phyloP scores from a whole-genome alignment of 176 grass and related monocot genomes.

The Aegilops bicornis region DNA sequence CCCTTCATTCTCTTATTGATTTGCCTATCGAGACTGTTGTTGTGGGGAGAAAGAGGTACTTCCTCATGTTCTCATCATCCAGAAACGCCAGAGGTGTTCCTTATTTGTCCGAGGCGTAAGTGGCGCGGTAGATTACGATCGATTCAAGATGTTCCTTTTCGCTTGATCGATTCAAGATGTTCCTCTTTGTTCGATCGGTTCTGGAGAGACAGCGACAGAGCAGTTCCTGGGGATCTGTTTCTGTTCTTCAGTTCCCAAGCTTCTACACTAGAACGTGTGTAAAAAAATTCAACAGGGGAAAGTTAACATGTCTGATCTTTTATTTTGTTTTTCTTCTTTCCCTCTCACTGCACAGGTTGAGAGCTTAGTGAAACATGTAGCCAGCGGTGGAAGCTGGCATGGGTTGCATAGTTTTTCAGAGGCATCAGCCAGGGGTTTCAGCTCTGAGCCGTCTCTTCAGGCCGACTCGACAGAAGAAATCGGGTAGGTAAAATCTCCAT shows the following conservation, averaged over 20 bases:
- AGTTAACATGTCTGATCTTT: not conserved
- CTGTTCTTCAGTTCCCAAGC: not conserved
- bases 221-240: not conserved
- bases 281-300: not conserved
- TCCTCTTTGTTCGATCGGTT: not conserved
- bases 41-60: not conserved
- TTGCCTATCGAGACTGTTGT: not conserved
- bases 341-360: constrained; percentile 27
- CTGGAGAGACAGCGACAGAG: not conserved
- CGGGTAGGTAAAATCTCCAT: constrained; percentile 43
- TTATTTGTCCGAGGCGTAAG: not conserved
- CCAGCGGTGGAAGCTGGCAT: constrained; percentile 32
- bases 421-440: constrained; percentile 52
- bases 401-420: constrained; percentile 25
- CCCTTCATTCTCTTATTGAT: not conserved
- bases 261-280: not conserved
- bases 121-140: not conserved
- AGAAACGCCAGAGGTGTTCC: not conserved
- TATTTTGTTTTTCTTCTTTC: not conserved
- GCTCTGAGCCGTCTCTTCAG: constrained; percentile 60
- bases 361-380: constrained; percentile 40
- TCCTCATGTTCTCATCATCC: too few species aligned
- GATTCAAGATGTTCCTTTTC: not conserved
- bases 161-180: not conserved
- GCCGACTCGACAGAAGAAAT: constrained; percentile 47